Evolutionary conservation across 2,329 filamentous ascomycete genomes (phyloP), one percentile per base, ranked within the genome.

Genomic region (Pestalotiopsis sp.): DNA sequence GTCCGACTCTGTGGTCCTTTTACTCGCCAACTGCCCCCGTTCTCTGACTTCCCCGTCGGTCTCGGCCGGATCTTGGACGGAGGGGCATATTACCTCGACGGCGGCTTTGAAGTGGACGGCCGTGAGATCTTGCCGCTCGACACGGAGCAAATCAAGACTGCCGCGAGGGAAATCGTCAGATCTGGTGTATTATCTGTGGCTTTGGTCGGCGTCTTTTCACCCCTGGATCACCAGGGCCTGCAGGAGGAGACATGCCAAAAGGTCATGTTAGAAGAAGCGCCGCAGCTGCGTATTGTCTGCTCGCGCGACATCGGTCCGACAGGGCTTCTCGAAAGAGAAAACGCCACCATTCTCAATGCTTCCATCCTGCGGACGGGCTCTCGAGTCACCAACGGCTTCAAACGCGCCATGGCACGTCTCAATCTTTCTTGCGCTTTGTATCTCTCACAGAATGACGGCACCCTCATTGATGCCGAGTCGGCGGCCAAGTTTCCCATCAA

Each of bases 371-470:
- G 27, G 52, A 66, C 64, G 13, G 49, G 45, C 4, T 20, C 20
- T 17, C 41, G 52, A n/a, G 52, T 58, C 20, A 66, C 31, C 3
- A 12, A 45, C 2, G 45, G 45, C 14, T 66, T 66, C 45, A 66
- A 57, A 27, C 25, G 45, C 12, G 64, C 64, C 23, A 66, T 66
- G 64, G 3, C 20, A 14, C 12, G 52, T 2, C 64, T 66, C 3
- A 25, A 36, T 23, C 39, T 66, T 4, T 39, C 13, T 31, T 66
- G 49, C 49, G 41, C 64, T 20, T 14, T 66, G 7, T 66, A 57
- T 41, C 49, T 66, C 1, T 66, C 64, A 11, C 64, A 66, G n/a
- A 66, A 66, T 23, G 64, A 66, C 23, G 64, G 64, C 4, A 66
- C 64, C 17, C 41, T 66, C 12, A 66, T 66, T 6, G 64, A 66